Base-by-base conservation (phyloP, 2,329 filamentous ascomycete genomes). In the Pseudogymnoascus pannorum region DNA sequence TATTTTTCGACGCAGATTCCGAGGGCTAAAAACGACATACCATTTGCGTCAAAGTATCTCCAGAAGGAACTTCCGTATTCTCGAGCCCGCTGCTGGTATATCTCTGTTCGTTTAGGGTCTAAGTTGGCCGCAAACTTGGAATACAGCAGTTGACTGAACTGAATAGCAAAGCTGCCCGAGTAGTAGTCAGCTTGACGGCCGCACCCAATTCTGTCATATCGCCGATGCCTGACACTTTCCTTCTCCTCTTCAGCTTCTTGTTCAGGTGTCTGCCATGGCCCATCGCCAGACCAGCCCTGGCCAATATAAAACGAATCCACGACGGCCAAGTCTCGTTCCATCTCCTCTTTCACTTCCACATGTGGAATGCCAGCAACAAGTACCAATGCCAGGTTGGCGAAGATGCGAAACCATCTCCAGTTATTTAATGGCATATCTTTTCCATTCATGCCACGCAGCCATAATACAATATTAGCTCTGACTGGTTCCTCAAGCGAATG, bases 341-440 rank as follows among this genome's bases (percentile, higher is more conserved):
- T 76, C 7, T 72, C 70, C 0, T 65, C 60, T n/a, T 70, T 65
- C 0, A 79, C 66, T 4, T 74, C 65, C 0, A 70, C 67, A 0
- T 67, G 58, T 0, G 74, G 68, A 0, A 76, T 68, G 1, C 75
- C 74, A 5, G 75, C 77, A 0, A 75, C 72, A 35, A 75, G 76
- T 1, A 73, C 66, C 0, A 80, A 68, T 0, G 78, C 77, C 1
- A 81, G 68, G 61, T 80, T 80, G 1, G 72, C 75, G 67, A 80
- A 78, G 1, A 81, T 74, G 1, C 79, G 75, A 58, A 81, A 81
- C 78, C 79, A 81, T 1, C 77, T 73, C 79, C 79, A 81, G 59
- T 81, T 81, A 0, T 75, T 80, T 1, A 69, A 66, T 0, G 78
- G 79, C 71, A 81, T 79, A 3, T 72, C 66, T 64, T 75, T 77